Percentiles rank a stretch among this genome's conserved stretches.
Evolutionary conservation across 495 filamentous ascomycete species (phyloP).

Genomic region (Pyrenula massariospora): DNA sequence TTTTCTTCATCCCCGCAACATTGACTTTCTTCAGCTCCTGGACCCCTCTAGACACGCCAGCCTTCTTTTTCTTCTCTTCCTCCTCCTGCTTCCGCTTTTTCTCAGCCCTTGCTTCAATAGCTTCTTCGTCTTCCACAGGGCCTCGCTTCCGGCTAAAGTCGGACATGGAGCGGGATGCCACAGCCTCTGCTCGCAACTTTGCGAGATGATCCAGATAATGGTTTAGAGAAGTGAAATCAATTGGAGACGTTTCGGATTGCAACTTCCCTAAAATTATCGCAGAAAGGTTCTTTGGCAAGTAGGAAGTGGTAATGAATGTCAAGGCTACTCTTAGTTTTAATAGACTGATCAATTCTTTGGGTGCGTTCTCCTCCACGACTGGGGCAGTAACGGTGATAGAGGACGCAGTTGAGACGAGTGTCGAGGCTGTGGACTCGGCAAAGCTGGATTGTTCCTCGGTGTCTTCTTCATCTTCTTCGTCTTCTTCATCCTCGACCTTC

Average conservation of each 20-base stretch:
- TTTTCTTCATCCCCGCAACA: constrained; percentile 87
- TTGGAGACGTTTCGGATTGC: constrained; percentile 25
- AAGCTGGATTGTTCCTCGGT: constrained; percentile 20
- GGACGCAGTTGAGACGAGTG: constrained; percentile 17
- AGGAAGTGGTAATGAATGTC: constrained; percentile 63
- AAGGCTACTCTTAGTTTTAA: constrained; percentile 66
- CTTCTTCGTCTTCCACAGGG: constrained; percentile 56
- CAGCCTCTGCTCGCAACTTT: constrained; percentile 54
- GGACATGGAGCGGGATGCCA: constrained; percentile 48
- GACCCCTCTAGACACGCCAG: constrained; percentile 58
- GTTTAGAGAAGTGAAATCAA: constrained; percentile 61
- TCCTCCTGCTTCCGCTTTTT: constrained; percentile 60
- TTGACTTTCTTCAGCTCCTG: constrained; percentile 79
- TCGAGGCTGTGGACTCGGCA: constrained; percentile 21
- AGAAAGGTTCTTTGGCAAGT: constrained; percentile 46
- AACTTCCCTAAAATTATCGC: constrained; percentile 17
- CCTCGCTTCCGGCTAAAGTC: constrained; percentile 69
- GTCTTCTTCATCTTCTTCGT: constrained; percentile 16
- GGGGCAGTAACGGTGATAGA: constrained; percentile 18
- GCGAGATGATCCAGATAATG: constrained; percentile 52
- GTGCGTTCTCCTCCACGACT: constrained; percentile 17
- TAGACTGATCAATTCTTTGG: constrained; percentile 42
- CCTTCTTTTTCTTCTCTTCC: constrained; percentile 67
- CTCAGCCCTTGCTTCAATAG: constrained; percentile 31
- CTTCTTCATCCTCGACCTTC: constrained; percentile 10